phyloP scores from a whole-genome alignment of 140 eudicot species.

The Bidens hawaiensis region DNA sequence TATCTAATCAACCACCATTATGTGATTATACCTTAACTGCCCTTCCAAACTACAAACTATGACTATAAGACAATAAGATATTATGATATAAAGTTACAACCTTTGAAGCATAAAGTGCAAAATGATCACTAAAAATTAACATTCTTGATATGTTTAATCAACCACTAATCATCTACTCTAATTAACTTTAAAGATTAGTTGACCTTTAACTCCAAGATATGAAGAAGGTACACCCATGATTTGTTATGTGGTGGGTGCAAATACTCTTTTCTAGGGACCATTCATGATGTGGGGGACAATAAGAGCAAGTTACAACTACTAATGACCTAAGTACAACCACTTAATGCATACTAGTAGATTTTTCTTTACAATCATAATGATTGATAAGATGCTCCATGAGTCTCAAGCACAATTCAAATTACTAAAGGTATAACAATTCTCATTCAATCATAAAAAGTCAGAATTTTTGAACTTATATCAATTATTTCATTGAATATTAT shows the following conservation, averaged over 20 bases:
- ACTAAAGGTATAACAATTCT: background rate
- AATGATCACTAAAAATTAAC: too few relatives aligned
- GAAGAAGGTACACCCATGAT: constrained; percentile 37
- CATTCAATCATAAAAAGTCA: constrained; percentile 12
- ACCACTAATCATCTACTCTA: constrained; percentile 10
- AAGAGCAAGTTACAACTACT: constrained; percentile 22
- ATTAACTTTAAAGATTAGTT: constrained; percentile 27
- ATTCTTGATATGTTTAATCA: constrained; percentile 10
- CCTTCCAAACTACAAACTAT: background rate
- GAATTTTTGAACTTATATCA: background rate
- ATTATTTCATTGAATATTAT: background rate
- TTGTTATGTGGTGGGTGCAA: constrained; percentile 29
- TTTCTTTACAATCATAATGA: constrained; percentile 14
- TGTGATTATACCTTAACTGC: background rate
- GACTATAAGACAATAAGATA: too few relatives aligned
- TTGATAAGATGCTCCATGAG: constrained; percentile 8
- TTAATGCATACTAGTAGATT: constrained; percentile 13
- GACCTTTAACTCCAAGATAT: constrained; percentile 47
- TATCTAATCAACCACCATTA: constrained; percentile 3
- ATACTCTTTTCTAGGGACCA: constrained; percentile 15
- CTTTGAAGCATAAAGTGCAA: constrained; percentile 7
- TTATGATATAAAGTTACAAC: constrained; percentile 2
- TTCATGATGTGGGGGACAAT: constrained; percentile 35
- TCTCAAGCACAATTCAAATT: constrained; percentile 16
- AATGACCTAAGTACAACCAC: constrained; percentile 10